Base-by-base conservation (phyloP, 768 basidiomycete species). In the Rhodosporidiobolus odoratus region DNA sequence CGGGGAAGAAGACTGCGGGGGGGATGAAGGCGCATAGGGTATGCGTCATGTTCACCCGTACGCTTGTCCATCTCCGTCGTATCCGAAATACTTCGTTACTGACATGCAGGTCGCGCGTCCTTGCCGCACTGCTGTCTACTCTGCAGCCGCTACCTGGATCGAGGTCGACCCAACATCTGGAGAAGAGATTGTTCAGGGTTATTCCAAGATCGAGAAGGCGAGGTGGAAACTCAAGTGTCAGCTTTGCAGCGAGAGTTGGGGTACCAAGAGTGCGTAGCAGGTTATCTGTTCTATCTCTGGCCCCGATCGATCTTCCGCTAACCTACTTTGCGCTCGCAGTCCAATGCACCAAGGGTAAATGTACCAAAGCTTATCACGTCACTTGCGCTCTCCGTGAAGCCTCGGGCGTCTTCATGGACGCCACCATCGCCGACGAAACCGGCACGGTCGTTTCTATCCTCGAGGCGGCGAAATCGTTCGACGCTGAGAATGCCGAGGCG, bases 221-320 rank as follows among this genome's bases (percentile, higher is more conserved):
- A 82, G 96, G 37, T 99, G 96, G 96, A 88, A 88, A 77, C 77
- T 98, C 92, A 96, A 95, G 89, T 99, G 95, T 79, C 84, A 87
- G 12, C 85, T 87, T 0, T 97, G 94, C 78, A 82, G 84, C n/a
- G 91, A 87, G 78, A 58, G 35, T 56, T 69, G 77, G 62, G 77
- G 77, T 2, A 68, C 65, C 16, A 76, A 76, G 68, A 68, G 75
- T 70, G 32, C 58, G 52, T 83, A 64, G 17, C 19, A 25, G 23
- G 23, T 38, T 50, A 19, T 43, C 38, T 35, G 15, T 34, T 37
- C 57, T 34, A 7, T 23, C 57, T 15, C 57, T 40, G 21, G 2
- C 27, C 30, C 57, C 38, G 32, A 3, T 25, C 53, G 37, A 1
- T 16, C 13, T 38, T 1, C 37, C 6, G 10, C 5, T 19, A 66